phyloP scores from a whole-genome alignment of 768 basidiomycete species.

The Serendipita vermifera region DNA sequence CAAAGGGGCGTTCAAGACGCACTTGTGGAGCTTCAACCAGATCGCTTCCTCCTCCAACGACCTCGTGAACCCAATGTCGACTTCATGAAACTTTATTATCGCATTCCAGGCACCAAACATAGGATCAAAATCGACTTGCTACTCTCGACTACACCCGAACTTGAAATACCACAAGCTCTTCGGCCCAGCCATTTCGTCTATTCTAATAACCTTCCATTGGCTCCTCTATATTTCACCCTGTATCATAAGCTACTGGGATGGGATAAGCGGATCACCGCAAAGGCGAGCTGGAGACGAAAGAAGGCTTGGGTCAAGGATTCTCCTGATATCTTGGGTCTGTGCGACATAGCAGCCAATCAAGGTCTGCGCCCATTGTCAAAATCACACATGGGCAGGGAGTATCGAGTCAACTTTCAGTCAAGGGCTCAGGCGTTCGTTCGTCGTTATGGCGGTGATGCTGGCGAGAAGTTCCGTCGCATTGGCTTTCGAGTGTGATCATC shows the following conservation, averaged over 20 bases:
- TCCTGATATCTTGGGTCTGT: background rate
- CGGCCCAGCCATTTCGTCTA: background rate
- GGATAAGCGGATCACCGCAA: background rate
- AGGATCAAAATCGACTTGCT: constrained; percentile 2
- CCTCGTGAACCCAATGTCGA: background rate
- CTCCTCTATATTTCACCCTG: constrained; percentile 1
- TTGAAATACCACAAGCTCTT: background rate
- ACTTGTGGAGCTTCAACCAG: background rate
- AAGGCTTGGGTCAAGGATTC: background rate
- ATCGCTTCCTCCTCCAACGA: background rate
- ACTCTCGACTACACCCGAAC: background rate
- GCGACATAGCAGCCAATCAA: background rate
- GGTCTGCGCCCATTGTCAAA: background rate
- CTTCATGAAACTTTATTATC: background rate
- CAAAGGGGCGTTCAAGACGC: background rate
- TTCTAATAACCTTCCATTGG: background rate
- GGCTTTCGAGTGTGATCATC: no score
- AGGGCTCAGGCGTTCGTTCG: background rate
- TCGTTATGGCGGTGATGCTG: background rate
- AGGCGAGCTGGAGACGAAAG: background rate
- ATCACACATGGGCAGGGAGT: background rate
- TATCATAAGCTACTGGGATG: constrained; percentile 8
- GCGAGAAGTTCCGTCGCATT: background rate
- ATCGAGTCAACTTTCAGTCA: background rate
- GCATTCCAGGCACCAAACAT: background rate